A percentile compares a stretch with the other conserved stretches of the same genome.
phyloP scores from a whole-genome alignment of 225 moss, liverwort and hornwort genomes.

The Antitrichia curtipendula region DNA sequence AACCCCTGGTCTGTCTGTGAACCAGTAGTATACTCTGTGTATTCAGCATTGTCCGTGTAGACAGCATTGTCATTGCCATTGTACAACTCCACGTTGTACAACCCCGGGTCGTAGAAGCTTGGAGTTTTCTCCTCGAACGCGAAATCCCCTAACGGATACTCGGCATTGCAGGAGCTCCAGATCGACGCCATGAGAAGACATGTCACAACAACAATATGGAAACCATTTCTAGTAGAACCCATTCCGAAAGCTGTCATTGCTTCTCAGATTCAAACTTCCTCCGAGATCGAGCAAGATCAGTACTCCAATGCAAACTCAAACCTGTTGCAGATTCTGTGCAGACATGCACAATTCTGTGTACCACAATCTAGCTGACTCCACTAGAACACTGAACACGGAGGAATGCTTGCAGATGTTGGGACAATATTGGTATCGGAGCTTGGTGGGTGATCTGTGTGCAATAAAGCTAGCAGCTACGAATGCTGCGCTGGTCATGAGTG shows the following conservation, averaged over 20 bases:
- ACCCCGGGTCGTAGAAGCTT: neutral
- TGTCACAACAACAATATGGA: neutral
- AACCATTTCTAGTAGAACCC: neutral
- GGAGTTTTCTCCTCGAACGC: neutral
- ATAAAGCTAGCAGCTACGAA: neutral
- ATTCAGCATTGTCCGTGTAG: neutral
- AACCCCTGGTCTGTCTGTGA: neutral
- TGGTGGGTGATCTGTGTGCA: neutral
- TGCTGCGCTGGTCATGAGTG: neutral
- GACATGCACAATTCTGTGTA: neutral
- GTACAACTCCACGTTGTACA: neutral
- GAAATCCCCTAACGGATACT: neutral
- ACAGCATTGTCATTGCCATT: neutral
- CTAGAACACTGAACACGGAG: neutral
- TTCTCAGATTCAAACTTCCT: neutral
- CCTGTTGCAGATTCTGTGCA: neutral
- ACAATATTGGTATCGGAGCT: neutral
- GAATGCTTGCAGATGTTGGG: neutral
- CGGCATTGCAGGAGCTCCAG: neutral
- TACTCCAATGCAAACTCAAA: neutral
- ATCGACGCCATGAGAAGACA: neutral
- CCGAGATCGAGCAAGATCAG: neutral
- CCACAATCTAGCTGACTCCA: neutral
- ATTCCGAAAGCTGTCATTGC: neutral
- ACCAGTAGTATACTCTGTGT: neutral